A percentile compares a stretch with the other conserved stretches of the same genome.
These are phyloP conservation scores for Blastobotrys proliferans DNA, from an alignment of 1,139 yeast species.

Conservation along the genomic window DNA sequence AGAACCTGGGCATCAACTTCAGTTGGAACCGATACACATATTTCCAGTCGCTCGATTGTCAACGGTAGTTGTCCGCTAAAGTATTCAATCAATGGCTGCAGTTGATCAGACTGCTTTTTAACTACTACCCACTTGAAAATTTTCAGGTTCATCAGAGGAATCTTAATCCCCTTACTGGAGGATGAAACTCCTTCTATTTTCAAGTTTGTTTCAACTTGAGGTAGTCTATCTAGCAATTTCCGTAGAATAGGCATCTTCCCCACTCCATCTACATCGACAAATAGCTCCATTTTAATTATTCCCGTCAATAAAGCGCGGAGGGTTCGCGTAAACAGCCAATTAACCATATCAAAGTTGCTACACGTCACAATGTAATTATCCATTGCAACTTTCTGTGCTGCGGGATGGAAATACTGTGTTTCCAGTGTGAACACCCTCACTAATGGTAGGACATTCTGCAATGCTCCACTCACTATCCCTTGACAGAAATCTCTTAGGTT, in stretches of 20 bases:
- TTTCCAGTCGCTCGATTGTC: slow-evolving; percentile 3
- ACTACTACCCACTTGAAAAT: slow-evolving; percentile 7
- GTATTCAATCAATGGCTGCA: not conserved
- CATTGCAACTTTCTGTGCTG: not conserved
- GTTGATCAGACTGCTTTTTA: not conserved
- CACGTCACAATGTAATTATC: too few species aligned
- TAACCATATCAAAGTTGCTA: slow-evolving; percentile 9
- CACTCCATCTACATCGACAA: slow-evolving; percentile 2
- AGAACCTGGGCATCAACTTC: not conserved
- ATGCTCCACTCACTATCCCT: slow-evolving; percentile 5
- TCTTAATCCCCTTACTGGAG: too few species aligned
- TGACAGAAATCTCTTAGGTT: not conserved
- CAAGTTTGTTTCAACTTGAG: not conserved
- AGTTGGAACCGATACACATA: not conserved
- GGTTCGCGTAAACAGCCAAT: slow-evolving; percentile 8
- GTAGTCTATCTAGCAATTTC: not conserved
- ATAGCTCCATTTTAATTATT: slow-evolving; percentile 4
- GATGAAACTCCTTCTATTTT: slow-evolving; percentile 5
- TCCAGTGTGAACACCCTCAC: slow-evolving; percentile 10
- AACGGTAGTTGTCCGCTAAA: not conserved
- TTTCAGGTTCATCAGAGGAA: too few species aligned
- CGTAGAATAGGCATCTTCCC: not conserved
- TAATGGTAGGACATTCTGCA: not conserved
- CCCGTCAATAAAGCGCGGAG: slow-evolving; percentile 3
- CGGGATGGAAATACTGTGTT: slow-evolving; percentile 8